Conservation (phyloP, 2,329 filamentous ascomycete species). For the Ceratocystis harringtonii region DNA sequence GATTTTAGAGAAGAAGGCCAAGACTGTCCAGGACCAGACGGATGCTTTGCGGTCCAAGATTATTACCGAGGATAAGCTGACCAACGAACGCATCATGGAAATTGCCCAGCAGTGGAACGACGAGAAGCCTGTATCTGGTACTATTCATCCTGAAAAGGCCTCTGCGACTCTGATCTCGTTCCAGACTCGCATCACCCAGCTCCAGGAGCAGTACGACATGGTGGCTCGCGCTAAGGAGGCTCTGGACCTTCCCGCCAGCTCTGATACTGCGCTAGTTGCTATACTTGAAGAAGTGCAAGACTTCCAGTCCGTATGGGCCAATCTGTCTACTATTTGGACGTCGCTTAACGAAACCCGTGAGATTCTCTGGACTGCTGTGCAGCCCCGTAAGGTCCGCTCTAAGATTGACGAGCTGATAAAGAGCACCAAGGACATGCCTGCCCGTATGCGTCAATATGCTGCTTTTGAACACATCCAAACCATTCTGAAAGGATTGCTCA, state of each 20-base stretch:
- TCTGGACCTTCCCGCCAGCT: constrained; percentile 67
- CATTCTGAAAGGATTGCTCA: constrained; percentile 73
- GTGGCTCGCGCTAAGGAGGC: constrained; percentile 95
- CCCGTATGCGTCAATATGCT: constrained; percentile 95
- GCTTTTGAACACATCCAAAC: constrained; percentile 98
- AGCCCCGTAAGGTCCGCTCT: constrained; percentile 80
- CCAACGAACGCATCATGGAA: constrained; percentile 75
- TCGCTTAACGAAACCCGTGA: constrained; percentile 89
- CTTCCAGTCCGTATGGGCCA: constrained; percentile 97
- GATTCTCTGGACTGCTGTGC: constrained; percentile 84
- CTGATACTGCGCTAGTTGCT: constrained; percentile 66
- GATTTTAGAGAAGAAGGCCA: constrained; percentile 77
- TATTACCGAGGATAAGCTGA: constrained; percentile 77
- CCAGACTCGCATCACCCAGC: constrained; percentile 66
- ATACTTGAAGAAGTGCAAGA: constrained; percentile 94
- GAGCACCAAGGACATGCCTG: constrained; percentile 98
- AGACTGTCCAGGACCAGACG: constrained; percentile 91
- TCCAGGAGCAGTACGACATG: constrained; percentile 82
- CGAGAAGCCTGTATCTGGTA: constrained; percentile 91
- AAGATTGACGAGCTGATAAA: constrained; percentile 86
- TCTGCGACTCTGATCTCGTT: constrained; percentile 70
- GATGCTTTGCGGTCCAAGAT: constrained; percentile 94
- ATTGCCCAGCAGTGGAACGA: constrained; percentile 82
- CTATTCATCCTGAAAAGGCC: constrained; percentile 77
- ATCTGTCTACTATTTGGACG: constrained; percentile 89